These are phyloP conservation scores for Diaporthe longicolla DNA, from an alignment of 2,329 filamentous ascomycete species.

Conservation along the genomic window DNA sequence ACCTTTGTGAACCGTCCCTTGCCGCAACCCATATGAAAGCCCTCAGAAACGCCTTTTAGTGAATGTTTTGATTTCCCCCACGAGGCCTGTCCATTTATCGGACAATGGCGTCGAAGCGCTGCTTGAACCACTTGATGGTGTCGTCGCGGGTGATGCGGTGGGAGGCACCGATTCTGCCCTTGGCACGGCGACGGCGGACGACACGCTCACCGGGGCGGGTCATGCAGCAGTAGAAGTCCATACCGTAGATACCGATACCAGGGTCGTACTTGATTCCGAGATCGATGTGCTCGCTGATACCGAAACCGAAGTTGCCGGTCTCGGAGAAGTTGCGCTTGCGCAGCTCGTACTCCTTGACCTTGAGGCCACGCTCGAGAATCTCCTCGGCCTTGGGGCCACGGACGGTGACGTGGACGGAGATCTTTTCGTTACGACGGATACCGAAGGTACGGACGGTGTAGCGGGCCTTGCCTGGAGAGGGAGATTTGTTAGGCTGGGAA, in stretches of 20 bases:
- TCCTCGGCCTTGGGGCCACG: constrained; percentile 98
- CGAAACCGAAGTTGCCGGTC: constrained; percentile 99
- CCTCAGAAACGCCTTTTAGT: constrained; percentile 49
- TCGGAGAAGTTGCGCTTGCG: constrained; percentile 99
- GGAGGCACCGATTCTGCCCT: constrained; percentile 86
- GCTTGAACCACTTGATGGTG: constrained; percentile 96
- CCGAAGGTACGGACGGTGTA: constrained; percentile 99
- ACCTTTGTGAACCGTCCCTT: constrained; percentile 45
- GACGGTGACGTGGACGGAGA: constrained; percentile 98
- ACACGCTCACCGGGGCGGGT: constrained; percentile 99
- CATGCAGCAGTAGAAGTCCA: constrained; percentile 99
- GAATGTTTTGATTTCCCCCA: constrained; percentile 42
- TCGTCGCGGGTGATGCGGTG: constrained; percentile 96
- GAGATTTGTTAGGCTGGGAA: constrained; percentile 3
- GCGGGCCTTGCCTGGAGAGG: constrained; percentile 88
- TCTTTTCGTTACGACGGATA: constrained; percentile 99
- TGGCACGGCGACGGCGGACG: constrained; percentile 91
- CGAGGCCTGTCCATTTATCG: constrained; percentile 75
- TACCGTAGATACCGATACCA: constrained; percentile 98
- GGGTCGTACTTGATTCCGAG: constrained; percentile 99
- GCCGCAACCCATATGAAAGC: constrained; percentile 45
- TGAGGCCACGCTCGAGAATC: constrained; percentile 99
- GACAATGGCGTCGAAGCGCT: constrained; percentile 97
- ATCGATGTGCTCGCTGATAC: constrained; percentile 99
- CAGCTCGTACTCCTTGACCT: constrained; percentile 99